Evolutionary conservation across 2,329 filamentous ascomycete genomes (phyloP), one percentile per base, ranked within the genome.

Genomic region (Scedosporium aurantiacum): DNA sequence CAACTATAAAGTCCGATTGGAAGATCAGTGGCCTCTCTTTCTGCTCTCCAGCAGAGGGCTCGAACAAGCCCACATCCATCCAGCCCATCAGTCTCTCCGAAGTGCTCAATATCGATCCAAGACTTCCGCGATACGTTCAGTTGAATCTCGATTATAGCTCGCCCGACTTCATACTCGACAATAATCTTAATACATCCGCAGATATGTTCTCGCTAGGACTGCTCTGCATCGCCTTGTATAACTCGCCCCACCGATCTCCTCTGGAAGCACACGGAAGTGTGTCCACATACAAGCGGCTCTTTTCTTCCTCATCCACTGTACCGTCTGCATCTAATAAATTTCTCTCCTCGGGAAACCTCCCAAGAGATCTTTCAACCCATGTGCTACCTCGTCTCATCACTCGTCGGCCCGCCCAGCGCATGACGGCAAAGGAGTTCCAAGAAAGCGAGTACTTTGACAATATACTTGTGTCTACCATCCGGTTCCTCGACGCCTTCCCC

Each of bases 401-500:
- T 0, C 82, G 94, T 64, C 81, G 91, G 61, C 91, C 94, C 2
- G 91, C 91, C 2, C 90, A 96, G 70, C 84, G 94, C 54, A 83
- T 97, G 77, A 91, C 86, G 27, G 91, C 93, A 4, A 85, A 84
- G 60, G 93, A 96, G 68, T 97, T 99, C 67, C 94, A 99, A 70
- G 85, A 97, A 72, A 95, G 91, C 69, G 87, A 90, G 66, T 99
- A 95, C 71, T 99, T 99, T 71, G 91, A 99, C 74, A 99, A 97
- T 69, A 90, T 97, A 55, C 79, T 99, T 4, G 91, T 99, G 23
- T 96, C 92, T 0, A 97, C 94, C 0, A 96, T 99, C 64, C 89
- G 94, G 12, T 99, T 99, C 70, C 78, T 99, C 27, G 94, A 99
- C 68, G 83, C 87, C 0, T 84, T 99, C 63, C 93, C 94, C 0